Base-by-base conservation (phyloP, 139 green algal genomes). In the Micromonas commoda region DNA sequence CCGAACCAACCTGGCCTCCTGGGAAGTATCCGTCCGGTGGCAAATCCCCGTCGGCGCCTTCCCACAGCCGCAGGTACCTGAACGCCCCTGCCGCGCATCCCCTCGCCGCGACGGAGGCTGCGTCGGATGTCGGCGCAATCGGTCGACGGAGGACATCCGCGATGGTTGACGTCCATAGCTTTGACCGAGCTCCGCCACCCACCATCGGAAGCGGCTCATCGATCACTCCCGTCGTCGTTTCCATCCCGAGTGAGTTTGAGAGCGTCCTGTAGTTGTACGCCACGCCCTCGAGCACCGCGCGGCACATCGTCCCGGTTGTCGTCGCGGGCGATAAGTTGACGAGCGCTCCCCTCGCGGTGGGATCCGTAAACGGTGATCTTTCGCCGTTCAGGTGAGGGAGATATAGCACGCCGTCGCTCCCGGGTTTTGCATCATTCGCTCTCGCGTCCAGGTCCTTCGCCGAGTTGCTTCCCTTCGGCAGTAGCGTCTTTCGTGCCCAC, bases 281-380 rank as follows among this genome's bases (percentile, higher is more conserved):
- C 61, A 69, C 61, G 26, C 61, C 61, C 61, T 69, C 61, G 61
- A 69, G 61, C 6, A 33, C 28, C 61, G 61, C 61, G 26, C 61
- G 61, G 13, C 13, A 13, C 26, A 69, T 37, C 28, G n/a, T 20
- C 9, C 13, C 26, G 26, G n/a, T 6, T 5, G 5, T 20, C 13
- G n/a, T 20, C 28, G 6, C 16, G 5, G 16, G 5, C 26, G 26
- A 37, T 5, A 69, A 6, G 28, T 69, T 69, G 5, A 69, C 26
- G 61, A 69, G 24, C 61, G 9, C 61, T 13, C 61, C 61, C 13
- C 61, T 13, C 61, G 61, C 61, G 61, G 5, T 69, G 9, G 61
- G 13, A 20, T 69, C 61, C 61, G 28, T 31, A 20, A 69, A 69
- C 61, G 61, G 61, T 5, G 9, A 29, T 6, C 61, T 13, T 20